Evolutionary conservation across 2,329 filamentous ascomycete genomes (phyloP).

Genomic region (Aureobasidium sp.): DNA sequence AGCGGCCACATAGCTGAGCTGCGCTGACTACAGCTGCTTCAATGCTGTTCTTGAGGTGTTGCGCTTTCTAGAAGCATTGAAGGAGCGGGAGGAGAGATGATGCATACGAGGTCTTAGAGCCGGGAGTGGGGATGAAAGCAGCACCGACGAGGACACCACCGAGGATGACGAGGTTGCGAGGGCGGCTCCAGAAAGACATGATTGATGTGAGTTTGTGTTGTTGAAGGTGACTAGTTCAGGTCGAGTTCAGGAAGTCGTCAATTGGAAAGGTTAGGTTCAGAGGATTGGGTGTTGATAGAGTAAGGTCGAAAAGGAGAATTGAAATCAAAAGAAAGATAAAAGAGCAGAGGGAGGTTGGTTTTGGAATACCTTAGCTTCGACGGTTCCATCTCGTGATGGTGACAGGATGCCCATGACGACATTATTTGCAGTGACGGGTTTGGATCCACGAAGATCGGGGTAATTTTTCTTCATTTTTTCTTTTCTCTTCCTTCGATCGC

Average conservation of each 20-base stretch:
- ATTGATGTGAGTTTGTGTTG: background rate
- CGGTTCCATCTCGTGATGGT: background rate
- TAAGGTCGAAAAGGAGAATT: background rate
- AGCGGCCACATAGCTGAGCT: background rate
- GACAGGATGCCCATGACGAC: background rate
- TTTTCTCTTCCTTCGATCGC: background rate
- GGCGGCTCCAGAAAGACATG: slow-evolving; percentile 21
- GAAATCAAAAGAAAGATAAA: background rate
- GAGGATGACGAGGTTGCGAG: slow-evolving; percentile 27
- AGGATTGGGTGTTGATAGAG: background rate
- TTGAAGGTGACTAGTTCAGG: background rate
- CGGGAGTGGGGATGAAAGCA: slow-evolving; percentile 21
- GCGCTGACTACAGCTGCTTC: background rate
- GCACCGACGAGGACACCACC: slow-evolving; percentile 22
- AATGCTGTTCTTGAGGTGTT: too few species aligned
- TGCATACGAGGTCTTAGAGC: slow-evolving; percentile 9
- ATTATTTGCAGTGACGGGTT: background rate
- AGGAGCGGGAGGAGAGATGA: background rate
- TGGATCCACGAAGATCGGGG: too few species aligned
- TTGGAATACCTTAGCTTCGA: too few species aligned
- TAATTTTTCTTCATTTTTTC: too few species aligned
- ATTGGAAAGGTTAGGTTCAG: background rate
- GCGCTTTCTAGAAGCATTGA: background rate
- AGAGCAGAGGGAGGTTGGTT: background rate
- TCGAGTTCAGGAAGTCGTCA: background rate